Evolutionary conservation across 805 yeast genomes (phyloP).

Genomic region (Candida pseudoglaebosa): DNA sequence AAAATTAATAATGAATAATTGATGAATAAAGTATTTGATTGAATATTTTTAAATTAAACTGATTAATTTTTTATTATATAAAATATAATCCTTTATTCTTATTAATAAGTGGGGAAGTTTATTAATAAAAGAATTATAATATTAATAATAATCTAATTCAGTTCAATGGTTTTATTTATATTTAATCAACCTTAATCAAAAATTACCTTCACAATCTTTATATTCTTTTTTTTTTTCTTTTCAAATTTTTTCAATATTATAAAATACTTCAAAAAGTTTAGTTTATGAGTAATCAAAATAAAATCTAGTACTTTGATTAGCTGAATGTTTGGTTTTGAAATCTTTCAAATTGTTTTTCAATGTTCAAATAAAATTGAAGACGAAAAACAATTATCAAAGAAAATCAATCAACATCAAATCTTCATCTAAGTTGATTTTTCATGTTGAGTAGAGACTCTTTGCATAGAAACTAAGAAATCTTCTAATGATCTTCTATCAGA

Average conservation of each 20-base stretch:
- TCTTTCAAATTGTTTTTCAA: no score
- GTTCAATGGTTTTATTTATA: no score
- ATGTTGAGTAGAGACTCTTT: slow-evolving; percentile 86
- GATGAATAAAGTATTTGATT: background rate
- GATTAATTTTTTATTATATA: background rate
- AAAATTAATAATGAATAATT: slow-evolving; percentile 2
- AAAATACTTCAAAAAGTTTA: background rate
- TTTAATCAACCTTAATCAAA: background rate
- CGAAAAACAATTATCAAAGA: slow-evolving; percentile 1
- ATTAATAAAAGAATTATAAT: background rate
- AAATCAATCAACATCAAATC: slow-evolving; percentile 4
- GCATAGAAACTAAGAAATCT: slow-evolving; percentile 83
- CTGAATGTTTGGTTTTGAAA: no score
- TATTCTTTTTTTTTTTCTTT: slow-evolving; percentile 4
- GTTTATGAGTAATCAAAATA: background rate
- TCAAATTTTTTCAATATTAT: background rate
- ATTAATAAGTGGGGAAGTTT: slow-evolving; percentile 5
- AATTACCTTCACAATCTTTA: slow-evolving; percentile 4
- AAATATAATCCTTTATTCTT: no score
- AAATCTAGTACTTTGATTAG: no score
- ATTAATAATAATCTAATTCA: no score
- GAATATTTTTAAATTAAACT: background rate
- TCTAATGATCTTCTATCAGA: slow-evolving; percentile 66
- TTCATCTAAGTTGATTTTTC: slow-evolving; percentile 62
- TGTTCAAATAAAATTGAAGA: background rate